phyloP scores from a whole-genome alignment of 1,139 yeast species.

The Hansenula lynferdii region DNA sequence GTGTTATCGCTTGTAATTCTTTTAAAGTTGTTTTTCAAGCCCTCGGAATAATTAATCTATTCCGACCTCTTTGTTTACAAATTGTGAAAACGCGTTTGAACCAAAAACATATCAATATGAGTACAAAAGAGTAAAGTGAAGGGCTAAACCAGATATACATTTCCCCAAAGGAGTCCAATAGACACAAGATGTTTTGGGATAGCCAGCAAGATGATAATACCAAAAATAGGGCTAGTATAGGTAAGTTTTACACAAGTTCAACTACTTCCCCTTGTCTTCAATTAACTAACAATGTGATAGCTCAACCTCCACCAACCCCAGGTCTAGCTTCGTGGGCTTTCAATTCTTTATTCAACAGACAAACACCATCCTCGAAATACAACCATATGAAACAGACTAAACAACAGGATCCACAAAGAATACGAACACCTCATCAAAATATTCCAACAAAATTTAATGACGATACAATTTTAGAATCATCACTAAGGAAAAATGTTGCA shows the following conservation, averaged over 20 bases:
- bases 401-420: neutral
- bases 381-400: neutral
- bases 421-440: neutral
- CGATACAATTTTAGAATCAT: slow-evolving; percentile 1
- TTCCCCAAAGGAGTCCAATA: too few species aligned
- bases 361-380: slow-evolving; percentile 22
- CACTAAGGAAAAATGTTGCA: slow-evolving; percentile 12
- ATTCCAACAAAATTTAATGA: slow-evolving; percentile 1
- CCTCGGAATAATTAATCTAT: too few species aligned
- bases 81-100: too few species aligned
- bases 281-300: slow-evolving; percentile 8
- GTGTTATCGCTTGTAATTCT: too few species aligned
- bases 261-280: slow-evolving; percentile 21
- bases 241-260: slow-evolving; percentile 4
- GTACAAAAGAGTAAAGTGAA: too few species aligned
- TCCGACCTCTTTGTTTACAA: too few species aligned
- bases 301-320: slow-evolving; percentile 17
- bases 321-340: slow-evolving; percentile 23
- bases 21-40: too few species aligned
- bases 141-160: too few species aligned
- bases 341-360: slow-evolving; percentile 19
- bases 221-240: neutral
- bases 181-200: neutral
- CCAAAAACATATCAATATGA: too few species aligned
- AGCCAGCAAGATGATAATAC: neutral